phyloP scores from a whole-genome alignment of 108 stramenopile genomes.

The Cyclostephanos invisitatus region DNA sequence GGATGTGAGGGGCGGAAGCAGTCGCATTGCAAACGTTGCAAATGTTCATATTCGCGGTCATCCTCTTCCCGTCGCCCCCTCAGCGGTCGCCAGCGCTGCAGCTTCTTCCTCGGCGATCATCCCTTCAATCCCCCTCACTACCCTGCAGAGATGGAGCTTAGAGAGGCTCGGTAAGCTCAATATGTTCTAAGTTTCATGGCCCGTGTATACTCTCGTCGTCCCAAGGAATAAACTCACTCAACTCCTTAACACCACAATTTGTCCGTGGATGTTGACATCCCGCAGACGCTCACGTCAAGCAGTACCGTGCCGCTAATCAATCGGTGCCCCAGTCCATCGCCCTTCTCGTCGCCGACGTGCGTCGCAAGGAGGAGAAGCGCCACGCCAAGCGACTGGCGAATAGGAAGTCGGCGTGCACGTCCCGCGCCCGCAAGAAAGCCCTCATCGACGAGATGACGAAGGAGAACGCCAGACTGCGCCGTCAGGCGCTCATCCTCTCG shows the following conservation, averaged over 20 bases:
- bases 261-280: not conserved
- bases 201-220: not conserved
- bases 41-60: not conserved
- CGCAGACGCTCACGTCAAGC: conserved; percentile 62
- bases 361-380: conserved; percentile 77
- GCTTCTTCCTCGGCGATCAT: not conserved
- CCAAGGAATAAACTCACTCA: not conserved
- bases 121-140: not conserved
- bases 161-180: conserved; percentile 4
- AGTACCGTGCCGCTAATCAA: conserved; percentile 62
- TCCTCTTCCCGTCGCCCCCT: not conserved
- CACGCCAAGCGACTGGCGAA: conserved; percentile 86
- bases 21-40: not conserved
- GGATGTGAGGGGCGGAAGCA: not conserved
- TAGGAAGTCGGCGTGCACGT: conserved; percentile 87
- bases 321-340: conserved; percentile 71
- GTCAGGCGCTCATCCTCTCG: conserved; percentile 78
- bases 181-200: not conserved
- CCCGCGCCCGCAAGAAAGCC: conserved; percentile 89
- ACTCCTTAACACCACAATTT: not conserved
- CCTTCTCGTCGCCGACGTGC: conserved; percentile 64
- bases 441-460: conserved; percentile 85
- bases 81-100: too few relatives aligned
- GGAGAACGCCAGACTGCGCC: conserved; percentile 67
- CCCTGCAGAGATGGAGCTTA: conserved; percentile 14